These are phyloP conservation scores for Pilasporangium apinafurcum DNA, from an alignment of 352 stramenopile species.

Conservation along the genomic window DNA sequence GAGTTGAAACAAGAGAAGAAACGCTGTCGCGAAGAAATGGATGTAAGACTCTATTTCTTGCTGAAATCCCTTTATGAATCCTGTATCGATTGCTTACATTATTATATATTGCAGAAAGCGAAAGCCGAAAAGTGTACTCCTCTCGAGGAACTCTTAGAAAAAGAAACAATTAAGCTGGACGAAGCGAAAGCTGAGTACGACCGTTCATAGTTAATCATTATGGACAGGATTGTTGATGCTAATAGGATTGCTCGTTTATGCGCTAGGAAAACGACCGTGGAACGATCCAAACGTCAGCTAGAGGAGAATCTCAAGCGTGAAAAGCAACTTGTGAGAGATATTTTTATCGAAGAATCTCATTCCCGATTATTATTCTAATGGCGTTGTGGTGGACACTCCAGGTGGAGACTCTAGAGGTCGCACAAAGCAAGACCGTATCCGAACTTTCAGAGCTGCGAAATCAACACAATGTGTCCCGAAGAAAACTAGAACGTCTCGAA, in stretches of 20 bases:
- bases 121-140: slow-evolving; percentile 58
- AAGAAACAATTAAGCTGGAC: slow-evolving; percentile 60
- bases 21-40: slow-evolving; percentile 55
- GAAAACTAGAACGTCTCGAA: slow-evolving; percentile 67
- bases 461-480: slow-evolving; percentile 54
- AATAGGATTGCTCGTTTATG: not conserved
- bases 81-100: not conserved
- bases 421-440: slow-evolving; percentile 59
- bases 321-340: slow-evolving; percentile 30
- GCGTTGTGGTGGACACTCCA: slow-evolving; percentile 48
- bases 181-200: slow-evolving; percentile 56
- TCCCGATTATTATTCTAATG: not conserved
- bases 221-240: not conserved
- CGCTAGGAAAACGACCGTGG: slow-evolving; percentile 39
- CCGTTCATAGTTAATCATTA: too few species aligned
- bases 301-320: slow-evolving; percentile 63
- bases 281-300: slow-evolving; percentile 40
- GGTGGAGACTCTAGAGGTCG: slow-evolving; percentile 58
- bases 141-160: slow-evolving; percentile 56
- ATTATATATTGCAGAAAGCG: slow-evolving; percentile 45
- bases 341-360: not conserved
- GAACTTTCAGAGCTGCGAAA: slow-evolving; percentile 68
- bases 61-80: too few species aligned
- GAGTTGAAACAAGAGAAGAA: slow-evolving; percentile 66
- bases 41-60: too few species aligned